A percentile compares a stretch with the other conserved stretches of the same genome.
Conservation (phyloP, 768 basidiomycete species). For the Tricholoma sp. region DNA sequence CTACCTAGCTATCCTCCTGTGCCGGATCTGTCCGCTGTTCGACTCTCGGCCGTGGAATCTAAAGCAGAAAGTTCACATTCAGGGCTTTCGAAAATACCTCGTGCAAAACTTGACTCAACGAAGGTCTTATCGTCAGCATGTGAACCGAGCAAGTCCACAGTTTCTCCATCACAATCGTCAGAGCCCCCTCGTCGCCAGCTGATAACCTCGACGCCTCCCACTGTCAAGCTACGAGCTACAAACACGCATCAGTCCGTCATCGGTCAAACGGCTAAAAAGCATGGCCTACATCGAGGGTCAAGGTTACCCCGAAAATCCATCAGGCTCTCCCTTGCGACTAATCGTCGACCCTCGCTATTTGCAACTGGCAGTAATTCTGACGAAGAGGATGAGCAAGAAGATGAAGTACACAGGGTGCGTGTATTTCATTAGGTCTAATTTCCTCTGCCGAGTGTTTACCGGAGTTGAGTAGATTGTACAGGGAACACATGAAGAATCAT, state of each 20-base stretch:
- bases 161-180: neutral
- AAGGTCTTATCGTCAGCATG: neutral
- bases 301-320: slow-evolving; percentile 18
- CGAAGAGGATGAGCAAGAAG: slow-evolving; percentile 10
- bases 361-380: neutral
- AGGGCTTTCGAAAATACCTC: slow-evolving; percentile 5
- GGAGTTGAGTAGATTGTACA: slow-evolving; percentile 17
- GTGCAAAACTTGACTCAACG: neutral
- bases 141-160: neutral
- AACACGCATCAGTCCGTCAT: neutral
- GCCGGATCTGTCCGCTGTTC: slow-evolving; percentile 12
- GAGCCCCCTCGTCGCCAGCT: neutral
- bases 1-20: slow-evolving; percentile 24
- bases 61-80: neutral
- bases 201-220: slow-evolving; percentile 7
- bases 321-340: slow-evolving; percentile 20
- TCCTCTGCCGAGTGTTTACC: neutral
- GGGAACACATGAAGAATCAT: slow-evolving; percentile 18
- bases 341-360: slow-evolving; percentile 19
- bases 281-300: neutral
- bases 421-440: neutral
- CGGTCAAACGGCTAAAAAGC: neutral
- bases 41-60: neutral
- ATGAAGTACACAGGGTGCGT: slow-evolving; percentile 20
- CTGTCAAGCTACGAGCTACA: neutral